Conservation (phyloP, 257 asterid genomes). For the Primulina huaijiensis region DNA sequence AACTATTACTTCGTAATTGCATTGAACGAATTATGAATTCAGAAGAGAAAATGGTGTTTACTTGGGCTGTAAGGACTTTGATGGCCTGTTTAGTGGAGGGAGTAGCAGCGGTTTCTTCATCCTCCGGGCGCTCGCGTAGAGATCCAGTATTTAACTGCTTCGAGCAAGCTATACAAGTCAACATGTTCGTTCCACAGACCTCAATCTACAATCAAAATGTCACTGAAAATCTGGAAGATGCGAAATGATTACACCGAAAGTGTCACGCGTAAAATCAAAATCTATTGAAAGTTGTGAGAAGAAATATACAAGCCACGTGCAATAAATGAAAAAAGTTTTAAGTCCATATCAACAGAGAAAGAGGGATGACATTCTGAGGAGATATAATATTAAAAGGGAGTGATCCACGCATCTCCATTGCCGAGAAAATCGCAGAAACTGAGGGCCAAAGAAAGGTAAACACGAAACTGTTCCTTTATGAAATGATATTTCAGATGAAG, state of each 20-base stretch:
- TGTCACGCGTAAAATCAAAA: conserved; percentile 7
- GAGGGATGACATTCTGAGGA: too few relatives aligned
- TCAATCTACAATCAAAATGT: conserved; percentile 2
- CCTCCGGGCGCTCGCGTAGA: conserved; percentile 56
- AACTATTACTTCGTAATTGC: neutral
- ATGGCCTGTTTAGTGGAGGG: conserved; percentile 68
- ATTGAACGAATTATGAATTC: neutral
- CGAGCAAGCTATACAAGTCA: conserved; percentile 94
- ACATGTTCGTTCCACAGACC: conserved; percentile 36
- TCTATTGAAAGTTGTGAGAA: neutral
- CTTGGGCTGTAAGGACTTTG: conserved; percentile 83
- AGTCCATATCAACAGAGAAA: neutral
- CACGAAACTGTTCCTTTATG: neutral
- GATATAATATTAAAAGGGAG: too few relatives aligned
- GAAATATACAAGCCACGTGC: neutral
- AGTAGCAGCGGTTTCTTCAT: conserved; percentile 46
- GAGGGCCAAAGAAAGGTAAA: neutral
- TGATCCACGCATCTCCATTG: too few relatives aligned
- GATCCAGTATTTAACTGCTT: conserved; percentile 72
- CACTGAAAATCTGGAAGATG: neutral
- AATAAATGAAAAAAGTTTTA: neutral
- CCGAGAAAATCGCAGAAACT: neutral
- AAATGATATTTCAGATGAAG: conserved; percentile 27
- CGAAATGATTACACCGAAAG: neutral
- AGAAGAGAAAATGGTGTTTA: conserved; percentile 3